Percentiles rank a stretch among this genome's conserved stretches.
Conservation (phyloP, 306 rosid genomes). For the Acacia melanoxylon region DNA sequence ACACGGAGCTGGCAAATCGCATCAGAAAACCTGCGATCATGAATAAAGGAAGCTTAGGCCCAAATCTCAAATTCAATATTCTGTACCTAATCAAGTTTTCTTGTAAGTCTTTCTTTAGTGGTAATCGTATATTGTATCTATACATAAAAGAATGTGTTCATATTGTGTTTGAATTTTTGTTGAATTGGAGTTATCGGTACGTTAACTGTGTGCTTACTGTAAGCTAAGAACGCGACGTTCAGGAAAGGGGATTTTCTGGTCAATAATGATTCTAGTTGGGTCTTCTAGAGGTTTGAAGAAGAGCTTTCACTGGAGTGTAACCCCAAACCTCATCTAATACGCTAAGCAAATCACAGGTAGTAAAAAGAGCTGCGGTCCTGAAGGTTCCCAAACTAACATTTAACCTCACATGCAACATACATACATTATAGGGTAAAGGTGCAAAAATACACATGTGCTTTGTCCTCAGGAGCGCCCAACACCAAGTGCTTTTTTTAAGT, state of each 20-base stretch:
- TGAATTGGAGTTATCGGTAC: constrained; percentile 33
- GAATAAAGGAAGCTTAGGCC: constrained; percentile 67
- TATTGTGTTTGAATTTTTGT: constrained; percentile 12
- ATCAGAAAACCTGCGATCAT: constrained; percentile 41
- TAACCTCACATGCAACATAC: no score
- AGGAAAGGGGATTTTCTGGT: constrained; percentile 94
- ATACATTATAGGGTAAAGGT: no score
- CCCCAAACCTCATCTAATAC: no score
- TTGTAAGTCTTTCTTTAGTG: constrained; percentile 51
- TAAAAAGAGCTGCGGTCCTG: no score
- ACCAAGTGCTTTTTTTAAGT: no score
- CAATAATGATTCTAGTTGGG: constrained; percentile 31
- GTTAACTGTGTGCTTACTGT: constrained; percentile 18
- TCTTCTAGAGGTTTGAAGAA: no score
- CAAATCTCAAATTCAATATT: constrained; percentile 65
- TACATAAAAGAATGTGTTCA: constrained; percentile 12
- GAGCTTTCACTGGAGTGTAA: no score
- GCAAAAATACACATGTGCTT: no score
- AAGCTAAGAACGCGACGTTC: constrained; percentile 94
- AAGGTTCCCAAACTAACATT: no score
- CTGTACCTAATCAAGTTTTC: constrained; percentile 64
- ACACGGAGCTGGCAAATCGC: neutral
- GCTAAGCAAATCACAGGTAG: no score
- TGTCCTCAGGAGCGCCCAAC: no score
- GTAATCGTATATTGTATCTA: constrained; percentile 2